Evolutionary conservation across 495 filamentous ascomycete genomes (phyloP).

Genomic region (Collariella sp.): DNA sequence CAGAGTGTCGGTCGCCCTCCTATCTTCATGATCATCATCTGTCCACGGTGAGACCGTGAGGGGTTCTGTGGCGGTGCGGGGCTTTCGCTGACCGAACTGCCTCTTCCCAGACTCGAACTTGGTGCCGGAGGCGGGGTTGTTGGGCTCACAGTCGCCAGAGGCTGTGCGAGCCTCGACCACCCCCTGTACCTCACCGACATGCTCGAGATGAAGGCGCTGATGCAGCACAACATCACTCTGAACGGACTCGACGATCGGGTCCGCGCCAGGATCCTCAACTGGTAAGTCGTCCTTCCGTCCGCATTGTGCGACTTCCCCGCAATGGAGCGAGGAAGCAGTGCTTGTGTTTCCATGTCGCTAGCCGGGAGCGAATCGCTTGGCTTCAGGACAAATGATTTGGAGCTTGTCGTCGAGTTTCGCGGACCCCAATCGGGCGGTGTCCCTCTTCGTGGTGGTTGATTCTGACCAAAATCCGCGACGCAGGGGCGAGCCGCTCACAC

Average conservation of each 20-base stretch:
- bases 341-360: not conserved
- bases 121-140: slow-evolving; percentile 89
- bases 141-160: slow-evolving; percentile 58
- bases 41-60: not conserved
- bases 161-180: slow-evolving; percentile 36
- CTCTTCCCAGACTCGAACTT: slow-evolving; percentile 66
- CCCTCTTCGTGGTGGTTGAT: slow-evolving; percentile 5
- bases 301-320: slow-evolving; percentile 2
- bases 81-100: slow-evolving; percentile 6
- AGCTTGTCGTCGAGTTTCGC: too few species aligned
- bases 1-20: slow-evolving; percentile 56
- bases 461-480: slow-evolving; percentile 13
- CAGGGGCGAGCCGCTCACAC: slow-evolving; percentile 49
- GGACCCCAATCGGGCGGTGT: slow-evolving; percentile 4
- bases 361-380: not conserved
- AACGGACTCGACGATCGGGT: slow-evolving; percentile 60
- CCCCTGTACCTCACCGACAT: slow-evolving; percentile 78
- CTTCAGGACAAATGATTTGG: not conserved
- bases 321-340: not conserved
- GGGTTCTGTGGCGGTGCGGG: not conserved
- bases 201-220: slow-evolving; percentile 68
- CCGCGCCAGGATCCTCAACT: slow-evolving; percentile 60
- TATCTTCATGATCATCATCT: not conserved
- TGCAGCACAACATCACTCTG: slow-evolving; percentile 72
- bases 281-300: slow-evolving; percentile 41